Conservation (phyloP, 2,329 filamentous ascomycete species). For the Colletotrichum theobromicola region DNA sequence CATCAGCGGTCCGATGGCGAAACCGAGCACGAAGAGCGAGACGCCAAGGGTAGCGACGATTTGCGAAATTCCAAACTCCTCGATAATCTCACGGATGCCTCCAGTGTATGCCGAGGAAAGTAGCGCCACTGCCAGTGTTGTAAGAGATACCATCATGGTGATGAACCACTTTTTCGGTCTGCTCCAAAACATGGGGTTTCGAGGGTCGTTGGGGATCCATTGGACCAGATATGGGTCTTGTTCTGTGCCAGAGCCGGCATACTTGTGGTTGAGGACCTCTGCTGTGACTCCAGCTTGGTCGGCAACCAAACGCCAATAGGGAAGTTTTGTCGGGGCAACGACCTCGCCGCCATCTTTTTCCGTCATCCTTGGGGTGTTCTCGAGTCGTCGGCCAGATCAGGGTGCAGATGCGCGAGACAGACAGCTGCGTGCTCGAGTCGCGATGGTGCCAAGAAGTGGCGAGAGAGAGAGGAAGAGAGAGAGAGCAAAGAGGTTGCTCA, state of each 20-base stretch:
- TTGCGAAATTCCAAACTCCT: slow-evolving; percentile 49
- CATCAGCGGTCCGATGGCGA: slow-evolving; percentile 64
- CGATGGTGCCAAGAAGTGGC: not conserved
- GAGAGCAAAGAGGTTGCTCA: not conserved
- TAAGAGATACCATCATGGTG: slow-evolving; percentile 62
- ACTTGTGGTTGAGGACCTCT: slow-evolving; percentile 46
- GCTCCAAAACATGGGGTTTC: slow-evolving; percentile 65
- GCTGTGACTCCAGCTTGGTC: slow-evolving; percentile 55
- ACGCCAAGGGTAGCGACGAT: slow-evolving; percentile 53
- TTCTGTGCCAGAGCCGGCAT: slow-evolving; percentile 63
- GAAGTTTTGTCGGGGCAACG: not conserved
- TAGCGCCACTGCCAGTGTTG: slow-evolving; percentile 68
- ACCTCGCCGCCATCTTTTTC: not conserved
- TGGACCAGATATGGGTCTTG: slow-evolving; percentile 68
- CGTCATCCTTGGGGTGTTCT: not conserved
- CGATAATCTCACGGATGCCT: slow-evolving; percentile 53
- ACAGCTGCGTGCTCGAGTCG: not conserved
- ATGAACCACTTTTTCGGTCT: slow-evolving; percentile 63
- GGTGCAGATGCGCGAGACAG: not conserved
- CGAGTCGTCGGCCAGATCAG: not conserved
- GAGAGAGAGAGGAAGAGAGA: not conserved
- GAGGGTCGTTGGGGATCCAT: slow-evolving; percentile 66
- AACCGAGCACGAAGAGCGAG: slow-evolving; percentile 52
- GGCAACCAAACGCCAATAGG: slow-evolving; percentile 44
- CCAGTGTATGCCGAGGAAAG: slow-evolving; percentile 66